These are phyloP conservation scores for Boeremia exigua DNA, from an alignment of 2,329 filamentous ascomycete genomes.

Conservation along the genomic window DNA sequence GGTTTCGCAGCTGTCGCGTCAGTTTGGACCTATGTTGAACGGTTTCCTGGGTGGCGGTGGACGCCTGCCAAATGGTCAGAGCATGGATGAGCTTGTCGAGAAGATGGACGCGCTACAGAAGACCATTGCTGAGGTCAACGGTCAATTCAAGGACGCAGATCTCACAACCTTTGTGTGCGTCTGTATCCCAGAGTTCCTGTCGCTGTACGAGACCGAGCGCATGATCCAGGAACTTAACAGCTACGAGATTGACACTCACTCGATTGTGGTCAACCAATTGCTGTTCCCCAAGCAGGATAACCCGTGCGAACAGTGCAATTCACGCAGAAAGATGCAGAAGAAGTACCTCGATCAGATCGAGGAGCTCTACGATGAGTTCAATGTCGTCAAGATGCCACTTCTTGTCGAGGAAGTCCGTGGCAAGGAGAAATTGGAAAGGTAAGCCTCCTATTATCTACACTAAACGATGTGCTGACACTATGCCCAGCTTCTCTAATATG, in stretches of 20 bases:
- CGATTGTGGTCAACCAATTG: constrained; percentile 97
- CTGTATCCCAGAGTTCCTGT: constrained; percentile 96
- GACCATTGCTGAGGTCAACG: constrained; percentile 94
- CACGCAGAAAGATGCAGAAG: constrained; percentile 96
- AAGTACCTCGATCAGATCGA: constrained; percentile 99
- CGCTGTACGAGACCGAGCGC: constrained; percentile 96
- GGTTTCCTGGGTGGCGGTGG: constrained; percentile 82
- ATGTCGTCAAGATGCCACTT: constrained; percentile 97
- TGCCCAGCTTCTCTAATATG: constrained; percentile 75
- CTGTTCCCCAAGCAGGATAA: constrained; percentile 87
- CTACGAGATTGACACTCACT: constrained; percentile 95
- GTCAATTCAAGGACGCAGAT: constrained; percentile 96
- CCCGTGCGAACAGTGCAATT: constrained; percentile 93
- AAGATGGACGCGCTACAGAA: constrained; percentile 93
- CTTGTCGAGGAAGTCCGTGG: constrained; percentile 94
- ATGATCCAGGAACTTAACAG: constrained; percentile 98
- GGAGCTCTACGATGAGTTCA: constrained; percentile 98
- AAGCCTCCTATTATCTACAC: constrained; percentile 26
- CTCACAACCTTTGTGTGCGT: constrained; percentile 98
- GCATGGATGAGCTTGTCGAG: constrained; percentile 86
- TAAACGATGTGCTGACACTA: constrained; percentile 13
- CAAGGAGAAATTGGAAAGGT: constrained; percentile 87
- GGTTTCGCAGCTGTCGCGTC: constrained; percentile 87
- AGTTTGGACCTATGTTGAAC: constrained; percentile 96
- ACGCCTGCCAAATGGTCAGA: constrained; percentile 87